These are phyloP conservation scores for Saccharomyces hybrid DNA, from an alignment of 1,139 yeast species.

Conservation along the genomic window DNA sequence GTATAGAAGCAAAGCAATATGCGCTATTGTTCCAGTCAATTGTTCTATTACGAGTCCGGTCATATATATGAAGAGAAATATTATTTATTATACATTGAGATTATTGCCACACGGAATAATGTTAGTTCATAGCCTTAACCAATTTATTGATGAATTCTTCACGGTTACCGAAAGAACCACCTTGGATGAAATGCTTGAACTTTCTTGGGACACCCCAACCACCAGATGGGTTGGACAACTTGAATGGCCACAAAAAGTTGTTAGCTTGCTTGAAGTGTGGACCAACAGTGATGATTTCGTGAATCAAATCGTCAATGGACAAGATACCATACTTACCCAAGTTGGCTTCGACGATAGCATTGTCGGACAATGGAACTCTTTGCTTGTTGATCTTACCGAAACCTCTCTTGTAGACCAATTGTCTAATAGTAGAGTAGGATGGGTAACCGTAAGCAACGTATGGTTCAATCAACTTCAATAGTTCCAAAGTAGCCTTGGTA, in stretches of 20 bases:
- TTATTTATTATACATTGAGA: neutral
- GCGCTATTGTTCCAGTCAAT: neutral
- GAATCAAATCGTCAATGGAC: conserved; percentile 95
- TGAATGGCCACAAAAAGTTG: conserved; percentile 99
- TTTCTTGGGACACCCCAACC: conserved; percentile 99
- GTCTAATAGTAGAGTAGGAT: conserved; percentile 90
- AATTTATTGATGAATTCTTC: conserved; percentile 97
- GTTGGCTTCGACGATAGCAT: conserved; percentile 85
- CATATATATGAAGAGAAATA: neutral
- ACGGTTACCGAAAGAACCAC: conserved; percentile 99
- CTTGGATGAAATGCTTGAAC: conserved; percentile 99
- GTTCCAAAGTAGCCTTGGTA: conserved; percentile 97
- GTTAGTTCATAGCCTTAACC: conserved; percentile 93
- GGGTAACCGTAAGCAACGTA: conserved; percentile 99
- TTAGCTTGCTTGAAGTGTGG: conserved; percentile 99
- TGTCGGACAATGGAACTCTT: conserved; percentile 92
- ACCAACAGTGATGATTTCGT: conserved; percentile 98
- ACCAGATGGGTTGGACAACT: conserved; percentile 98
- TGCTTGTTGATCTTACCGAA: conserved; percentile 99
- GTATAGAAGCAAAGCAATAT: neutral
- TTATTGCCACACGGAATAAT: neutral
- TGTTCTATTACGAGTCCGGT: neutral
- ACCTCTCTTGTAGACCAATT: conserved; percentile 99
- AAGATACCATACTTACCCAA: conserved; percentile 96
- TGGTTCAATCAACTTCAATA: conserved; percentile 96